Evolutionary conservation across 805 yeast genomes (phyloP).

Genomic region (Pichia pseudocactophila): DNA sequence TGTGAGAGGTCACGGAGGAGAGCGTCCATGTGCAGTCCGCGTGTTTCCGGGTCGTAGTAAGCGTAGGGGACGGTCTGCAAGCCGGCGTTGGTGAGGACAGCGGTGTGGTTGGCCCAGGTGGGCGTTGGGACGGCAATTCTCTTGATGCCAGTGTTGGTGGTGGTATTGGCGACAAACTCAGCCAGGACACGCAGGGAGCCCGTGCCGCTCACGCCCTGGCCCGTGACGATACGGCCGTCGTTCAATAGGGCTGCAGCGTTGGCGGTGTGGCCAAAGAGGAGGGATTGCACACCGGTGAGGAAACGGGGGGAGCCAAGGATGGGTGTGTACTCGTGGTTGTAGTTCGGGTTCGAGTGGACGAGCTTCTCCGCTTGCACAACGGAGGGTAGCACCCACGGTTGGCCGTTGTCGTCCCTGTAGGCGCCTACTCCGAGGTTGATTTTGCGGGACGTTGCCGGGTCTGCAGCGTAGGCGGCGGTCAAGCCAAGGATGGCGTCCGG

Average conservation of each 20-base stretch:
- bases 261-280: slow-evolving; percentile 55
- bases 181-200: slow-evolving; percentile 87
- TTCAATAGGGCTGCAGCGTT: slow-evolving; percentile 40
- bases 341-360: slow-evolving; percentile 37
- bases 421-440: slow-evolving; percentile 77
- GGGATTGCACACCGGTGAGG: slow-evolving; percentile 56
- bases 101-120: slow-evolving; percentile 90
- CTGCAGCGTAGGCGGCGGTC: slow-evolving; percentile 64
- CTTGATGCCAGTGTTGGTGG: slow-evolving; percentile 45
- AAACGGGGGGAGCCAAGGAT: slow-evolving; percentile 71
- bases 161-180: slow-evolving; percentile 57
- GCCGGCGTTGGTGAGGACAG: slow-evolving; percentile 71
- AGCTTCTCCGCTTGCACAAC: slow-evolving; percentile 55
- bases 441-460: slow-evolving; percentile 41
- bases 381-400: slow-evolving; percentile 81
- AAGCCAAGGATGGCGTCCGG: slow-evolving; percentile 84
- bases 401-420: slow-evolving; percentile 82
- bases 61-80: slow-evolving; percentile 52
- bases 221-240: slow-evolving; percentile 62
- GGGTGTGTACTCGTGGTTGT: slow-evolving; percentile 77
- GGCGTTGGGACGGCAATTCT: slow-evolving; percentile 72
- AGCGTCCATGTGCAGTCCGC: slow-evolving; percentile 56
- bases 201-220: slow-evolving; percentile 91
- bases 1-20: slow-evolving; percentile 48
- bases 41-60: slow-evolving; percentile 57